Percentiles rank a stretch among this genome's conserved stretches.
Conservation (phyloP, 2,329 filamentous ascomycete genomes). For the Cladosporium colombiae region DNA sequence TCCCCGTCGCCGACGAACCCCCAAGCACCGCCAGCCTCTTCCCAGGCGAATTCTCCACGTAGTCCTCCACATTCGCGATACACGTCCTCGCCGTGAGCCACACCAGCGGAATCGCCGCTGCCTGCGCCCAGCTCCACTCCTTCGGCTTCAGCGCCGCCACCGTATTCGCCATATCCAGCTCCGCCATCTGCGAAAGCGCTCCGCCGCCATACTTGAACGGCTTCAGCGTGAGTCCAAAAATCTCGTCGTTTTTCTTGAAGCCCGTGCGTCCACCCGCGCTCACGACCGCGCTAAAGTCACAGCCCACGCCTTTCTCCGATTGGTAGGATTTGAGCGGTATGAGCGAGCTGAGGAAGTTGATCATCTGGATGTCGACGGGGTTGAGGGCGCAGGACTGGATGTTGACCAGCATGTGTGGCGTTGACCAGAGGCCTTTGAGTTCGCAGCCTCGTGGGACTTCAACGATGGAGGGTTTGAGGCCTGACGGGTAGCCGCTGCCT, state of each 20-base stretch:
- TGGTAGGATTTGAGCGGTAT: conserved; percentile 27
- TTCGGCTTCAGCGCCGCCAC: conserved; percentile 34
- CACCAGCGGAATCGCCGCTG: conserved; percentile 36
- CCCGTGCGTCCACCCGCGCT: conserved; percentile 28
- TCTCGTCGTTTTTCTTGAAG: conserved; percentile 35
- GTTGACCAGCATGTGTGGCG: conserved; percentile 34
- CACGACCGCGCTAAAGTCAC: conserved; percentile 37
- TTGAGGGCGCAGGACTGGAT: conserved; percentile 39
- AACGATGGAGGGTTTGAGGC: conserved; percentile 31
- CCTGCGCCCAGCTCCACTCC: conserved; percentile 35
- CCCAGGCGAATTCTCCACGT: conserved; percentile 27
- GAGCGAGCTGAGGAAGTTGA: conserved; percentile 36
- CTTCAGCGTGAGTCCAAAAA: conserved; percentile 36
- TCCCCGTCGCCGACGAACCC: conserved; percentile 36
- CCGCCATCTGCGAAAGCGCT: conserved; percentile 33
- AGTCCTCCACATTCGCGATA: conserved; percentile 32
- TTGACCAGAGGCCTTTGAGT: conserved; percentile 25
- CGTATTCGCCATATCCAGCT: conserved; percentile 30
- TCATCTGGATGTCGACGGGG: conserved; percentile 41
- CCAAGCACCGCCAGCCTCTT: conserved; percentile 37
- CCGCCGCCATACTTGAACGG: conserved; percentile 32
- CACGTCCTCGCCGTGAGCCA: conserved; percentile 38
- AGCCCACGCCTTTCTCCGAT: conserved; percentile 33
- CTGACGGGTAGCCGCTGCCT: conserved; percentile 33
- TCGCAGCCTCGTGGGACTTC: conserved; percentile 24